Conservation (phyloP, 2,329 filamentous ascomycete species). For the Colletotrichum tanaceti region DNA sequence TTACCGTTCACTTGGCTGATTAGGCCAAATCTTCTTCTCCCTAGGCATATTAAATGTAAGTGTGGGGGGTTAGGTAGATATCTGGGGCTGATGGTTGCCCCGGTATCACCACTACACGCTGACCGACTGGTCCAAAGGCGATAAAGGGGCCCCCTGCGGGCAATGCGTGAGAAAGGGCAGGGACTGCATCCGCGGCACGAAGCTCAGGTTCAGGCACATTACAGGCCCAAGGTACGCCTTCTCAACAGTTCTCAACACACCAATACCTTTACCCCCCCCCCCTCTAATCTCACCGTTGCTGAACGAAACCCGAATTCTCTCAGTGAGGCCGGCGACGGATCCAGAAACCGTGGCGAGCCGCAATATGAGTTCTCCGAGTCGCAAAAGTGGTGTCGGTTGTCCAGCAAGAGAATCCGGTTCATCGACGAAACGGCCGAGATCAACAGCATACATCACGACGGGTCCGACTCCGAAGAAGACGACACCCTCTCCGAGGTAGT, state of each 20-base stretch:
- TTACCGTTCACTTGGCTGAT: constrained; percentile 1
- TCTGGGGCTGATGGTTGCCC: neutral
- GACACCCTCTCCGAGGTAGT: constrained; percentile 3
- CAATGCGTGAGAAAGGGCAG: constrained; percentile 10
- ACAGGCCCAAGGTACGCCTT: constrained; percentile 11
- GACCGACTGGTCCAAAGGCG: constrained; percentile 1
- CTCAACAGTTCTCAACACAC: no score
- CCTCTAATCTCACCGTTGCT: neutral
- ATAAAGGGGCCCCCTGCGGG: constrained; percentile 30
- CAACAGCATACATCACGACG: constrained; percentile 26
- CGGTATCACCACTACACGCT: neutral
- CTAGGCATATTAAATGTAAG: constrained; percentile 34
- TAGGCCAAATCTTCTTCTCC: neutral
- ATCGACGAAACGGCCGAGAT: constrained; percentile 32
- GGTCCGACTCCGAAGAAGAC: constrained; percentile 23
- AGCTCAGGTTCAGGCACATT: constrained; percentile 28
- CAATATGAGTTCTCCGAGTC: constrained; percentile 26
- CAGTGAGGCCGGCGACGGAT: neutral
- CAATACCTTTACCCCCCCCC: no score
- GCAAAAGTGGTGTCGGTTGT: constrained; percentile 24
- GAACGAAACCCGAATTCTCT: neutral
- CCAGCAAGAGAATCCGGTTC: constrained; percentile 21
- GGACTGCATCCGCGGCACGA: constrained; percentile 15
- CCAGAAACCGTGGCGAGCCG: neutral
- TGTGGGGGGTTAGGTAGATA: neutral